A percentile compares a stretch with the other conserved stretches of the same genome.
phyloP scores from a whole-genome alignment of 495 filamentous ascomycete genomes.

The Gamarada debralockiae region DNA sequence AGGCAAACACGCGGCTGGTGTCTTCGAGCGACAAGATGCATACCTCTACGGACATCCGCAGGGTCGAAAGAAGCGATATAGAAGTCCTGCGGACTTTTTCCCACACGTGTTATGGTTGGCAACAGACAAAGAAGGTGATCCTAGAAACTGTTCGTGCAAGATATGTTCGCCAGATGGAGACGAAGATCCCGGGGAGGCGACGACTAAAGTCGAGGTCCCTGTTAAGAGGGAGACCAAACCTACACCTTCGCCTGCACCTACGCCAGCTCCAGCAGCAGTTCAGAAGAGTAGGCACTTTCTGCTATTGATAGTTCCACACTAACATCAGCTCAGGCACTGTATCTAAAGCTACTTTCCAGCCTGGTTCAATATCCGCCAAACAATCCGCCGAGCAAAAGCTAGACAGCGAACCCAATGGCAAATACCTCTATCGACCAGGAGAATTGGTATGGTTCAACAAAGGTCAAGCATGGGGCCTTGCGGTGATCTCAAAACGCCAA shows the following conservation, averaged over 20 bases:
- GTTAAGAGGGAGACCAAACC: conserved; percentile 10
- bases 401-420: conserved; percentile 25
- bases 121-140: conserved; percentile 46
- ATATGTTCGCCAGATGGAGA: conserved; percentile 20
- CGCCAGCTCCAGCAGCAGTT: neutral
- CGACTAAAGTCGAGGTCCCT: neutral
- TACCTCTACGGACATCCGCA: conserved; percentile 60
- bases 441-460: conserved; percentile 59
- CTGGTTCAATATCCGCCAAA: neutral
- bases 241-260: neutral
- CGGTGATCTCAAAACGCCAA: conserved; percentile 38
- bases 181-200: conserved; percentile 1
- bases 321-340: neutral
- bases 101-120: conserved; percentile 58
- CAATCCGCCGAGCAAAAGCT: conserved; percentile 27
- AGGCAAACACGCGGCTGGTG: conserved; percentile 17
- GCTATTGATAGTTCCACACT: neutral
- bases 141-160: conserved; percentile 53
- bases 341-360: neutral
- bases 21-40: conserved; percentile 48
- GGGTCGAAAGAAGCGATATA: conserved; percentile 53
- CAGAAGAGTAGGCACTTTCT: neutral
- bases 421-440: conserved; percentile 51
- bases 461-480: conserved; percentile 53
- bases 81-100: conserved; percentile 57